Evolutionary conservation across 1,139 yeast genomes (phyloP), one percentile per base, ranked within the genome.

Genomic region (Blastobotrys malaysiensis): DNA sequence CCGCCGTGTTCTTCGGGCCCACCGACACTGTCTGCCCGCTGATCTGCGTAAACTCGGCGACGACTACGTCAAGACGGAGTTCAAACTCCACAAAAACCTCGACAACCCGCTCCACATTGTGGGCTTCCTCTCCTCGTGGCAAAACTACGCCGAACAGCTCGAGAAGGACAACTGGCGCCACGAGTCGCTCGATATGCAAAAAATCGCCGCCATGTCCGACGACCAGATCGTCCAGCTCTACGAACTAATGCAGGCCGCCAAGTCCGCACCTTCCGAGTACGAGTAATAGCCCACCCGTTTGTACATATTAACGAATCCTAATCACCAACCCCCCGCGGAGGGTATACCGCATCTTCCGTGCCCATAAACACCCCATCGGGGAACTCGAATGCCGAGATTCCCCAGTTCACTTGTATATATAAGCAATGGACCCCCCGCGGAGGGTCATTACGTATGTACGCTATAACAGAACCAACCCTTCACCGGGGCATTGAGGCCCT

Each of bases 111-210:
- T 90, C 43, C 96, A 91, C 66, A 89, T 93, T 39, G 91, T 95
- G 9, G 98, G 97, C 11, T 93, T 93, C 65, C 77, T 93, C 59
- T 82, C 96, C 1, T 86, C 89, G 60, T 93, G 99, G 99, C 99
- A 93, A 62, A 66, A 88, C 63, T 93, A 93, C 65, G 78, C 88
- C 56, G 80, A 81, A 54, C 75, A 78, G 67, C 78, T 93, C 43
- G 83, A 84, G 48, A 87, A 88, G 14, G 95, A 88, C 2, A 75
- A 77, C 46, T 93, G 98, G 98, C 73, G 78, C 66, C 79, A 78
- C 51, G 88, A 86, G 7, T 81, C 82, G 48, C 73, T 93, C 65
- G 83, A 85, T 44, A 74, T 80, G 61, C 77, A 75, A 45, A 84
- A 86, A 55, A 75, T 93, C 61, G 87, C 84, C 55, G 87, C 86